Evolutionary conservation across 73 alveolate genomes (phyloP), one percentile per base, ranked within the genome.

Genomic region (Paramecium tetraurelia): DNA sequence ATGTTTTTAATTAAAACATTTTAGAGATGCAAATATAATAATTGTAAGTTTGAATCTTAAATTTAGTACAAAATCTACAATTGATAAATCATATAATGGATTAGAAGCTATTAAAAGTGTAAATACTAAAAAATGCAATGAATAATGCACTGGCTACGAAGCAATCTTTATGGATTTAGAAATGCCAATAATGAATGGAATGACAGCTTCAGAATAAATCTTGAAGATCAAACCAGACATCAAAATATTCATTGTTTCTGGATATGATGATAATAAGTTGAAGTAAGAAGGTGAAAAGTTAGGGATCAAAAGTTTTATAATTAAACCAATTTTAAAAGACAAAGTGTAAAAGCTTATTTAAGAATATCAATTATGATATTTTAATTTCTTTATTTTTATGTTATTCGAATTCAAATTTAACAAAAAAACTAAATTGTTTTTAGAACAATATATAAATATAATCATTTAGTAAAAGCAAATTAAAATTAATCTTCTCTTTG

Each of bases 141-240:
- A 85, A 20, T 12, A 36, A 20, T 59, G 86, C 0, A 1, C 18
- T 16, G 93, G 93, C 0, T 85, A 85, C 22, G 1, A 4, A 21
- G 27, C 43, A 1, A 58, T 85, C 14, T 59, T 85, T 21, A 85
- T 85, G 93, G 93, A 85, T 58, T 29, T 58, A 43, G 87, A 85
- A 69, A 85, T 85, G 93, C 93, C 93, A 11, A 6, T 35, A 11
- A 85, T 85, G 89, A 24, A 46, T 85, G 93, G 93, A 11, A 22
- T 58, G 33, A 18, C 22, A 14, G 85, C 86, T 11, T 33, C 90
- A 11, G 22, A 40, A 12, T 18, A 44, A 22, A 80, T 80, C 31
- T 7, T 43, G 33, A 27, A 40, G 12, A 46, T 11, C 9, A 80
- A 80, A 38, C 72, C 90, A 21, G 4, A 44, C 12, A 46, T 24